phyloP scores from a whole-genome alignment of 495 filamentous ascomycete genomes.

The Daldinia concentrica region DNA sequence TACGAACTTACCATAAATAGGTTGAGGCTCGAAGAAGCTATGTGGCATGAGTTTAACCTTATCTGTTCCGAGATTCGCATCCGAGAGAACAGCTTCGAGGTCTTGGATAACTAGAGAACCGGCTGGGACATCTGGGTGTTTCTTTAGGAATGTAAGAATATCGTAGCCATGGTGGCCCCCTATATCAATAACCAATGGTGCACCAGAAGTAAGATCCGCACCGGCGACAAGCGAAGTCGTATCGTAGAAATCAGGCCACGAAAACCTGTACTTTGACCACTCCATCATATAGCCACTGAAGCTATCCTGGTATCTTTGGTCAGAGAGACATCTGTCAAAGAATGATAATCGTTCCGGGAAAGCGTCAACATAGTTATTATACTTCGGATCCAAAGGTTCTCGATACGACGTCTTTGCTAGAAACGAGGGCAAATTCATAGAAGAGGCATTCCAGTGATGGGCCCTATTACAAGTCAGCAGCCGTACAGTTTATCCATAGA shows the following conservation, averaged over 20 bases:
- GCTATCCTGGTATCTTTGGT: constrained; percentile 25
- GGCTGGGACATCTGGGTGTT: constrained; percentile 45
- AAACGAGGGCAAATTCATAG: constrained; percentile 30
- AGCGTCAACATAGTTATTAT: constrained; percentile 29
- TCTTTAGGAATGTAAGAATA: constrained; percentile 44
- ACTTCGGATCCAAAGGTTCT: constrained; percentile 34
- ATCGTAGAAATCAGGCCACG: constrained; percentile 45
- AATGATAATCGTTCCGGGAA: constrained; percentile 34
- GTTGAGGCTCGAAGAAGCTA: constrained; percentile 50
- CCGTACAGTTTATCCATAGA: not conserved
- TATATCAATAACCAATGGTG: constrained; percentile 53
- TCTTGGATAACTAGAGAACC: constrained; percentile 56
- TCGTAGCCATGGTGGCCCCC: constrained; percentile 56
- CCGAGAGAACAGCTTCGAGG: constrained; percentile 46
- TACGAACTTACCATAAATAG: constrained; percentile 34
- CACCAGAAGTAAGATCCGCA: constrained; percentile 31
- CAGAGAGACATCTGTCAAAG: constrained; percentile 33
- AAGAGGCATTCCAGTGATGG: constrained; percentile 23
- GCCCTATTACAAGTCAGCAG: constrained; percentile 25
- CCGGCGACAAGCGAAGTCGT: constrained; percentile 35
- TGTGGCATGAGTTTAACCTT: constrained; percentile 48
- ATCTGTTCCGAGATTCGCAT: constrained; percentile 22
- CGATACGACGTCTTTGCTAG: constrained; percentile 38
- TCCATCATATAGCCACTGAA: constrained; percentile 32
- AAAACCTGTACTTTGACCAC: constrained; percentile 33